Evolutionary conservation across 106 monocot genomes (phyloP).

Genomic region (Dioscorea dumetorum): DNA sequence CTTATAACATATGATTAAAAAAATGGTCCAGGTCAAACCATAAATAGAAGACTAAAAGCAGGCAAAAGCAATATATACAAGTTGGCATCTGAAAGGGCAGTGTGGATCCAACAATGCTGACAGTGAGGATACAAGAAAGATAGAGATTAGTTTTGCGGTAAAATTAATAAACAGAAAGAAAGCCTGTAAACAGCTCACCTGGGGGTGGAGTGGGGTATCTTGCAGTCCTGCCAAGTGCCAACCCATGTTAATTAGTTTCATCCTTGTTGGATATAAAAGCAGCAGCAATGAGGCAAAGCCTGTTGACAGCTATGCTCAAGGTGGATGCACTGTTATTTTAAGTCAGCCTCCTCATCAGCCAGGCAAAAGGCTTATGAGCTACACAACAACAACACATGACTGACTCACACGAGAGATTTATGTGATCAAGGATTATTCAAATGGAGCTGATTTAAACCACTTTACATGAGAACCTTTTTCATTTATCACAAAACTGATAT

Average conservation of each 20-base stretch:
- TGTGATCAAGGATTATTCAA: background rate
- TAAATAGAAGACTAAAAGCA: background rate
- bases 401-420: background rate
- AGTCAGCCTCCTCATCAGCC: background rate
- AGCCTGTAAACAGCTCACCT: background rate
- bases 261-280: no score
- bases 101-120: no score
- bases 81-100: no score
- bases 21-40: background rate
- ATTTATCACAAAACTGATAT: constrained; percentile 9
- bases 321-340: background rate
- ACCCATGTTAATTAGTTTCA: no score
- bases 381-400: background rate
- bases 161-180: background rate
- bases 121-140: no score
- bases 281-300: background rate
- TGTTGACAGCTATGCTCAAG: background rate
- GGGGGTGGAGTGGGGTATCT: background rate
- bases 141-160: no score
- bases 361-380: background rate
- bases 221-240: no score
- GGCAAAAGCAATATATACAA: background rate
- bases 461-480: constrained; percentile 8
- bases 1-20: no score
- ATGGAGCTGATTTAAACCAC: background rate